phyloP scores from a whole-genome alignment of 169 alveolate genomes.

The Eimeria brunetti region DNA sequence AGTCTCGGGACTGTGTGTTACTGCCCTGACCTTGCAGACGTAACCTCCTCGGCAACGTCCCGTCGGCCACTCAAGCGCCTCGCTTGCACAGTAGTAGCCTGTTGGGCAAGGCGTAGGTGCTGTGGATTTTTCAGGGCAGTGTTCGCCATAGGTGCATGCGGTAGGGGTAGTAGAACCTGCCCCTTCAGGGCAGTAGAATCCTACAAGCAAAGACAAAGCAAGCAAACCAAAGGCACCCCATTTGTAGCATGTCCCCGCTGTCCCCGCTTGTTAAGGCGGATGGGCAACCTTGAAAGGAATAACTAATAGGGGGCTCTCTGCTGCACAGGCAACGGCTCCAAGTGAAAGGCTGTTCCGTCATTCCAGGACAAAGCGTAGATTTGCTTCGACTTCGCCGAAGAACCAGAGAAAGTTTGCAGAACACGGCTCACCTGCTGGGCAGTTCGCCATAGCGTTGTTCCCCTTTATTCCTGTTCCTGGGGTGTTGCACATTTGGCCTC shows the following conservation, averaged over 20 bases:
- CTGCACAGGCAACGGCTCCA: background rate
- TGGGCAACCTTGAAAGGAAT: background rate
- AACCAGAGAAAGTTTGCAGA: background rate
- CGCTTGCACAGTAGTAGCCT: constrained; percentile 78
- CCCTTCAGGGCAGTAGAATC: constrained; percentile 64
- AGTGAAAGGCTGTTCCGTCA: background rate
- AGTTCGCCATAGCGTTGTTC: constrained; percentile 8
- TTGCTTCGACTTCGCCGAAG: background rate
- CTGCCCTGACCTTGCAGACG: constrained; percentile 37
- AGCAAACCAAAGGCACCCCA: background rate
- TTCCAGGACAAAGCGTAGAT: background rate
- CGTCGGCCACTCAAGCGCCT: constrained; percentile 50
- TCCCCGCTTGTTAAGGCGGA: background rate
- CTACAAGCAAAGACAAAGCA: background rate
- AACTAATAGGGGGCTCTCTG: background rate
- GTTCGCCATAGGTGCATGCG: constrained; percentile 80
- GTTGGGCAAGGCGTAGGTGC: constrained; percentile 84
- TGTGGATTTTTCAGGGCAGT: constrained; percentile 85
- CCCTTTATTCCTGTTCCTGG: constrained; percentile 70
- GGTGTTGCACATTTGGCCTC: constrained; percentile 80
- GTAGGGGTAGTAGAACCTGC: constrained; percentile 1
- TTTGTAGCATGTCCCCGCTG: background rate
- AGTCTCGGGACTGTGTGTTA: constrained; percentile 36
- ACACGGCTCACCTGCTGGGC: constrained; percentile 49
- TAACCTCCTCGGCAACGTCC: constrained; percentile 71